These are phyloP conservation scores for Mycosphaerelloides madeirae DNA, from an alignment of 2,329 filamentous ascomycete species.

Conservation along the genomic window DNA sequence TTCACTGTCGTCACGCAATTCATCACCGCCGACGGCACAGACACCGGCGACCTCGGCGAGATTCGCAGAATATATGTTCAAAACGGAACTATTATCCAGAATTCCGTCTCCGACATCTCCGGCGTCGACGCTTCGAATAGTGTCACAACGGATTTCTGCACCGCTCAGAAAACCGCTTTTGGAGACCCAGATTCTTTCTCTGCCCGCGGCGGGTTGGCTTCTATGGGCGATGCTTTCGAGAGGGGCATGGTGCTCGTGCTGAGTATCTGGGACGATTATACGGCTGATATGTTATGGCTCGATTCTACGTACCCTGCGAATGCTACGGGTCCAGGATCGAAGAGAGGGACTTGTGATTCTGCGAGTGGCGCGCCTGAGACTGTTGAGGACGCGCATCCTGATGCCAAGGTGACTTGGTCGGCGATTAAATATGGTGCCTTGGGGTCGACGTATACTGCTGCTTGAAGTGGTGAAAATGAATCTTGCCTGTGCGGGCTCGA, in stretches of 20 bases:
- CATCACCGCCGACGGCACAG: conserved; percentile 48
- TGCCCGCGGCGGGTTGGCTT: conserved; percentile 51
- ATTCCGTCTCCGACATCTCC: conserved; percentile 43
- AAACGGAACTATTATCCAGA: conserved; percentile 55
- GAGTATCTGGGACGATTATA: conserved; percentile 62
- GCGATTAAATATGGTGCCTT: conserved; percentile 27
- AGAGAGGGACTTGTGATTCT: conserved; percentile 21
- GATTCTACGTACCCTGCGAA: conserved; percentile 42
- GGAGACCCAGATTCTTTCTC: conserved; percentile 46
- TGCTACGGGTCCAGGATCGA: conserved; percentile 13
- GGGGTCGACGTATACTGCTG: conserved; percentile 8
- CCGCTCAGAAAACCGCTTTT: conserved; percentile 29
- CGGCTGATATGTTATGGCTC: conserved; percentile 69
- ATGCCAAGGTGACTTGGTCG: conserved; percentile 20
- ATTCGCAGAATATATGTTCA: conserved; percentile 65
- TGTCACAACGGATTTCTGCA: conserved; percentile 57
- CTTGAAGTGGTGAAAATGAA: too few species aligned
- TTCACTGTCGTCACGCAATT: conserved; percentile 67
- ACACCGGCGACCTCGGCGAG: conserved; percentile 52
- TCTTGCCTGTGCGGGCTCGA: too few species aligned
- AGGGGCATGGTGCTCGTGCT: conserved; percentile 62
- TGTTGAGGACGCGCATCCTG: conserved; percentile 15
- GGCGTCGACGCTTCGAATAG: conserved; percentile 49
- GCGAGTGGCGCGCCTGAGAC: conserved; percentile 17
- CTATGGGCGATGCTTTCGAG: conserved; percentile 52